Base-by-base conservation (phyloP, 1,284 basidiomycete genomes). In the Sanghuangporus weigelae region DNA sequence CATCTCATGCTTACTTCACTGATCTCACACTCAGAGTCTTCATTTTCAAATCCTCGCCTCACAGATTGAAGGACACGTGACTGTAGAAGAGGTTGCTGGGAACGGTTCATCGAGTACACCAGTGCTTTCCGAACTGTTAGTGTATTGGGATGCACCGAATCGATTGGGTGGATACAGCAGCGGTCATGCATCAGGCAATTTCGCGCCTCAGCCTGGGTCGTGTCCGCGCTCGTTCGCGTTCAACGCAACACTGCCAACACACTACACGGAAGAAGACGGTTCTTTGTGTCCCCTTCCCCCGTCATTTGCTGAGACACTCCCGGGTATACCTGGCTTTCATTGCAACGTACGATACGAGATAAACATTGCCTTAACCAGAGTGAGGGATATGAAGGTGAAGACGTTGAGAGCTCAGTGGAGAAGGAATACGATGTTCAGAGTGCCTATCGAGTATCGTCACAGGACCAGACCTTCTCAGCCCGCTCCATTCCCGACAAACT, bases 11-110 rank as follows among this genome's bases (percentile, higher is more conserved):
- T 4, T 31, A 54, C 39, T 23, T 19, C n/a, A n/a, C 6, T 51
- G 4, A 19, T 50, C 7, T 46, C 23, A 53, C 40, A 42, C 59
- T 31, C 38, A 26, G 40, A 19, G n/a, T 57, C 46, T 35, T 35
- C 19, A 7, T 62, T 55, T 56, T 8, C 35, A 10, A 19, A 2
- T 57, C 4, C 2, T 23, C 39, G 16, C 42, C 8, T 48, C 19
- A 53, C 40, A 65, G 63, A 57, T 65, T n/a, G 63, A 65, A 39
- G 63, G 59, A 3, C 57, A 62, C 46, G 59, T 65, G 7, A 48
- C 42, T 26, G 55, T 65, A 16, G 38, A 58, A 31, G 63, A 65
- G 39, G 38, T 57, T 40, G 63, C 46, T 4, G 60, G 64, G n/a
- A 59, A 48, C 40, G 57, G 57, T 1, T 49, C 63, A 12, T 39